phyloP scores from a whole-genome alignment of 2,329 filamentous ascomycete species.

The Phoma herbarum region DNA sequence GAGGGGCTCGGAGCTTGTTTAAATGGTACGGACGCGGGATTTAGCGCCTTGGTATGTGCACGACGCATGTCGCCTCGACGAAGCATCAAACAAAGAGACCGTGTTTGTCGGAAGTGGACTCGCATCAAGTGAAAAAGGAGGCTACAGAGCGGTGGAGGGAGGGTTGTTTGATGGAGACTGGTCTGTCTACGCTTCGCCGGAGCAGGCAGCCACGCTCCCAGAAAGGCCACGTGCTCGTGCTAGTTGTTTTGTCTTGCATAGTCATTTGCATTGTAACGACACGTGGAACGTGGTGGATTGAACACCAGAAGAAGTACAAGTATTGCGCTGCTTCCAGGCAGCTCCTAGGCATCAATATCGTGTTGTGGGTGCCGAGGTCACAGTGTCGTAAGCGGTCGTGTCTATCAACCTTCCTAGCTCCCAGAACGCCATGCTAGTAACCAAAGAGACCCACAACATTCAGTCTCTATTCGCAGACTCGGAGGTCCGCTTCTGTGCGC shows the following conservation, averaged over 20 bases:
- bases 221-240: background rate
- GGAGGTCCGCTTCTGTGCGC: slow-evolving; percentile 31
- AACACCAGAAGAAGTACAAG: background rate
- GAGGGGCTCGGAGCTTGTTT: slow-evolving; percentile 17
- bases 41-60: slow-evolving; percentile 16
- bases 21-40: slow-evolving; percentile 9
- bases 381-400: slow-evolving; percentile 11
- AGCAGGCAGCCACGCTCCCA: background rate
- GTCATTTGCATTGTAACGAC: background rate
- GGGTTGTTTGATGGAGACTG: background rate
- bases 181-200: background rate
- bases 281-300: background rate
- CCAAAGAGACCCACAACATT: slow-evolving; percentile 16
- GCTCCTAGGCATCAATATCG: background rate
- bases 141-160: background rate
- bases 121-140: background rate
- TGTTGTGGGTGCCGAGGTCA: background rate
- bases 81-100: slow-evolving; percentile 16
- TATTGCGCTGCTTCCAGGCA: slow-evolving; percentile 2
- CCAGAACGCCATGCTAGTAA: slow-evolving; percentile 15
- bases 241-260: background rate
- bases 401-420: slow-evolving; percentile 19
- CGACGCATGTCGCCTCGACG: slow-evolving; percentile 8
- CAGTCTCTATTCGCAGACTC: slow-evolving; percentile 34
- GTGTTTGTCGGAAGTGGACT: background rate